A percentile compares a stretch with the other conserved stretches of the same genome.
phyloP scores from a whole-genome alignment of 2,329 filamentous ascomycete genomes.

The Alternaria sp. region DNA sequence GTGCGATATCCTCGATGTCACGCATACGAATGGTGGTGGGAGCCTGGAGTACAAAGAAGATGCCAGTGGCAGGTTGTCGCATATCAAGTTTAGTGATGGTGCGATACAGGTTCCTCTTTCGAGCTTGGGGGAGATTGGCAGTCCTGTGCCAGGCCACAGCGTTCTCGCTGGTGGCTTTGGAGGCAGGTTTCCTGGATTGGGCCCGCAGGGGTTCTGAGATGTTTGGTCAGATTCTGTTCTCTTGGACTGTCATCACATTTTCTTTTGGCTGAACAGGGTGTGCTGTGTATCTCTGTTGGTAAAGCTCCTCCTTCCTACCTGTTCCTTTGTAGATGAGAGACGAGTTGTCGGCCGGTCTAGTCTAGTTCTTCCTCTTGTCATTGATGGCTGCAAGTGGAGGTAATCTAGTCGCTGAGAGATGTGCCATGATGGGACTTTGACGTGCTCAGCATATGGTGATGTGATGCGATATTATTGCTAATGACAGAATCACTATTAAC shows the following conservation, averaged over 20 bases:
- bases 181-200: conserved; percentile 41
- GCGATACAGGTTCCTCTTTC: conserved; percentile 25
- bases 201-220: conserved; percentile 37
- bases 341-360: background rate
- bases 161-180: conserved; percentile 45
- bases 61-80: conserved; percentile 48
- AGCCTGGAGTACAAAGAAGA: conserved; percentile 72
- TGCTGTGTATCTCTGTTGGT: too few relatives aligned
- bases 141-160: conserved; percentile 53
- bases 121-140: conserved; percentile 56
- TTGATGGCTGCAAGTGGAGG: conserved; percentile 10
- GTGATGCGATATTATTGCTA: too few relatives aligned
- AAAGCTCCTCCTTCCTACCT: too few relatives aligned
- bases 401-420: conserved; percentile 27
- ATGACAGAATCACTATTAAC: too few relatives aligned
- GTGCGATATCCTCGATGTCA: conserved; percentile 88
- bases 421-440: background rate
- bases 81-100: conserved; percentile 53
- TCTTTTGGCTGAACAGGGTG: background rate
- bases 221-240: background rate
- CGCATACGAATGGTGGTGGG: conserved; percentile 82
- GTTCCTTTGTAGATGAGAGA: background rate
- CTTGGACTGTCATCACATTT: background rate
- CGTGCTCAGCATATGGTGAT: too few relatives aligned
- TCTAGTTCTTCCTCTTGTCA: conserved; percentile 16